Conservation (phyloP, 371 early-diverging fungal species). For the Coemansia sp. region DNA sequence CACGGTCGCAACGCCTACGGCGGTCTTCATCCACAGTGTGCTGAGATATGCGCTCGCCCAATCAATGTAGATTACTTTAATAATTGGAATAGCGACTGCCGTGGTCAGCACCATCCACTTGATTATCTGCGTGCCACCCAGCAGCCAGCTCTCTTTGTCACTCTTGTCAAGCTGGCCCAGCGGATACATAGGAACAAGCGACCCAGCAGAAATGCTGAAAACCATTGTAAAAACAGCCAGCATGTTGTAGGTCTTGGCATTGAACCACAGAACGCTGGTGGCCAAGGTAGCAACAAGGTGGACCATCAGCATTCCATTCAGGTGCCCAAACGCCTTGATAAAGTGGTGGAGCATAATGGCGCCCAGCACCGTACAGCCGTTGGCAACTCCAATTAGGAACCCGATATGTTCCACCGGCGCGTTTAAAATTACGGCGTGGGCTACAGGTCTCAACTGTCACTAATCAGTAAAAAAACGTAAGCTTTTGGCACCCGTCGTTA, state of each 20-base stretch:
- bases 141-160: conserved; percentile 47
- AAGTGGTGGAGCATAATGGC: conserved; percentile 46
- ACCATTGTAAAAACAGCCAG: conserved; percentile 34
- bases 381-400: conserved; percentile 36
- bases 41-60: conserved; percentile 36
- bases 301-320: conserved; percentile 47
- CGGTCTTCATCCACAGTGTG: conserved; percentile 36
- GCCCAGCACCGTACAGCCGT: conserved; percentile 42
- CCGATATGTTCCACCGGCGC: conserved; percentile 45
- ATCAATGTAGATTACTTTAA: conserved; percentile 47
- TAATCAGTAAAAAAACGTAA: background rate
- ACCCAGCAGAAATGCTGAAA: conserved; percentile 43
- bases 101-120: conserved; percentile 46
- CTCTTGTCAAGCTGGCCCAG: conserved; percentile 36
- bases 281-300: conserved; percentile 25
- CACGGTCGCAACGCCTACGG: conserved; percentile 18
- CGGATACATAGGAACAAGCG: conserved; percentile 50
- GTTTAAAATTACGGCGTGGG: conserved; percentile 41
- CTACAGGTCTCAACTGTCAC: conserved; percentile 13
- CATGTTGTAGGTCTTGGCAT: conserved; percentile 28
- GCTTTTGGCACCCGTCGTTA: background rate
- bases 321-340: conserved; percentile 34
- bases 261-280: conserved; percentile 24
- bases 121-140: conserved; percentile 41
- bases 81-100: conserved; percentile 41